phyloP scores from a whole-genome alignment of 2,329 filamentous ascomycete species.

The Diaporthe ilicicola region DNA sequence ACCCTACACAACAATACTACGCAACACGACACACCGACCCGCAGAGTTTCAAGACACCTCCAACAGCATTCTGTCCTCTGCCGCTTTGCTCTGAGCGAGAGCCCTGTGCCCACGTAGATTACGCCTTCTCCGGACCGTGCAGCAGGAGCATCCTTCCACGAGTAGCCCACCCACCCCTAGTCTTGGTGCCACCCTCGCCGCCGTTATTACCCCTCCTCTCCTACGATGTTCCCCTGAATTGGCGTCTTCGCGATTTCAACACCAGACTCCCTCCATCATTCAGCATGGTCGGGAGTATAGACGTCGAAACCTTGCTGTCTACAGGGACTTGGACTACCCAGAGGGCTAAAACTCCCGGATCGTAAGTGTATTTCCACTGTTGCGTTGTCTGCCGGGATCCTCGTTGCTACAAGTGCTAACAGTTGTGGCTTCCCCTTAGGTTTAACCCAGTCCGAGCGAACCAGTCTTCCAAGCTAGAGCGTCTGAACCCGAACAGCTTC shows the following conservation, averaged over 20 bases:
- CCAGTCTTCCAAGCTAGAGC: slow-evolving; percentile 28
- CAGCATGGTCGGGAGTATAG: slow-evolving; percentile 54
- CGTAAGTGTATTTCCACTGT: slow-evolving; percentile 40
- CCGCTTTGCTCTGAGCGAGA: slow-evolving; percentile 21
- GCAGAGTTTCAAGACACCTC: slow-evolving; percentile 1
- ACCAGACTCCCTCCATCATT: background rate
- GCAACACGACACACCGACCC: slow-evolving; percentile 3
- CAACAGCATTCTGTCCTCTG: background rate
- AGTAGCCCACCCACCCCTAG: background rate
- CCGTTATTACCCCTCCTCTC: slow-evolving; percentile 20
- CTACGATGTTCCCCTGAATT: slow-evolving; percentile 10
- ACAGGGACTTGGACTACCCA: slow-evolving; percentile 61
- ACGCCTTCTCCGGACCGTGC: background rate
- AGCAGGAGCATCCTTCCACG: background rate
- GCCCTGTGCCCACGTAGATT: background rate
- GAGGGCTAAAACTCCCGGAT: slow-evolving; percentile 48
- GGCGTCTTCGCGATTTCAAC: background rate
- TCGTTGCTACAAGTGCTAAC: slow-evolving; percentile 9
- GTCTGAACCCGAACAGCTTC: background rate
- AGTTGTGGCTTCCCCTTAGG: background rate
- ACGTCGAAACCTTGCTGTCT: slow-evolving; percentile 56
- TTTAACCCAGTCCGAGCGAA: slow-evolving; percentile 29
- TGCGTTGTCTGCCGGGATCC: background rate
- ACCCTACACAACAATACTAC: slow-evolving; percentile 13
- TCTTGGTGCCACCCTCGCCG: slow-evolving; percentile 5